Base-by-base conservation (phyloP, 805 yeast species). In the Naumovozyma dairenensis region DNA sequence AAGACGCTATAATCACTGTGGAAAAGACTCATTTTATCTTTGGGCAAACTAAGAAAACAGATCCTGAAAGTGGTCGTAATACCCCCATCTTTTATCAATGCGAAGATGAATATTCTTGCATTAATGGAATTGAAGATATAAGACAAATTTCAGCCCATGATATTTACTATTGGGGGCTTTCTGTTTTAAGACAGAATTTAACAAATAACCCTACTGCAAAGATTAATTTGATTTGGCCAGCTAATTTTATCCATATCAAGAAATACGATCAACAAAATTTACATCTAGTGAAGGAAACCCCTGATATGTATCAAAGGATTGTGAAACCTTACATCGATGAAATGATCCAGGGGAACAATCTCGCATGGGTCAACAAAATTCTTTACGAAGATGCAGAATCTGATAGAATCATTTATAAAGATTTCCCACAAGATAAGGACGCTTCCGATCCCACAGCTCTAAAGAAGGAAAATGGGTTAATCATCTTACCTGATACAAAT, bases 401-500 rank as follows among this genome's bases (percentile, higher is more conserved):
- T 0, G 96, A 87, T 21, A 61, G 84, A 15, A 74, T 89, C n/a
- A 66, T 86, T 2, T 69, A 66, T 45, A 75, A 79, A 33, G 80
- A 83, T 43, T 46, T 53, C n/a, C 52, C 54, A 6, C 57, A 57
- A 28, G 71, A 75, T 25, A 71, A 71, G 17, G n/a, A n/a, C n/a
- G n/a, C n/a, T n/a, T n/a, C n/a, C n/a, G n/a, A n/a, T n/a, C n/a
- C n/a, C n/a, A n/a, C n/a, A n/a, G n/a, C n/a, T n/a, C n/a, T n/a
- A n/a, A 24, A 24, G 13, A 49, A 57, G 9, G 43, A 48, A 0
- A 54, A 52, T 28, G 86, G 87, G 14, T 84, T 82, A 49, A 74
- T 86, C 4, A 59, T 92, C 29, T 64, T 87, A 27, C 97, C 97
- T 0, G 96, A 89, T 57, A 83, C 89, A 93, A 87, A 87, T 54